Conservation (phyloP, 139 green algal genomes). For the Medakamo hakoo region DNA sequence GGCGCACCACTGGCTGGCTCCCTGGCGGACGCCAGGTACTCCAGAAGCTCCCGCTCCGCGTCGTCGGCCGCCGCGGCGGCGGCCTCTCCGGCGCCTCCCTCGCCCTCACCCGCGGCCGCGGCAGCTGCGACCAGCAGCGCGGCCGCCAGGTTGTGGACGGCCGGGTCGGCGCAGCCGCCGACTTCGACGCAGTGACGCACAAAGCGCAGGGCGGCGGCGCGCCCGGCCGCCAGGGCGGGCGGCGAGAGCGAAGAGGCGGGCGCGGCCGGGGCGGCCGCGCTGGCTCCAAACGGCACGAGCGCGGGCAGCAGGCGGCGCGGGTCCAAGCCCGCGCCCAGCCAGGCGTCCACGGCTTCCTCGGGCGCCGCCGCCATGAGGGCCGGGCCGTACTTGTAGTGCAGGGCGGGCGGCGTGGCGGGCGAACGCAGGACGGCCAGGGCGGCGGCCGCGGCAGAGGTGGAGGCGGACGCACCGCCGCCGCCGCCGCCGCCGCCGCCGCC, state of each 20-base stretch:
- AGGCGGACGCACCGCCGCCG: not conserved
- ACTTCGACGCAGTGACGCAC: slow-evolving; percentile 47
- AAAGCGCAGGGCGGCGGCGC: slow-evolving; percentile 52
- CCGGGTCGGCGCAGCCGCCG: slow-evolving; percentile 23
- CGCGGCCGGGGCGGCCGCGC: not conserved
- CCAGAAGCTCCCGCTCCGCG: slow-evolving; percentile 38
- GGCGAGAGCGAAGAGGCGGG: too few relatives aligned
- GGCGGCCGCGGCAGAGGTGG: slow-evolving; percentile 1
- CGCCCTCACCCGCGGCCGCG: not conserved
- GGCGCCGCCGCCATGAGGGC: slow-evolving; percentile 45
- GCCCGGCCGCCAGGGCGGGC: too few relatives aligned
- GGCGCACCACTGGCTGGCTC: slow-evolving; percentile 24
- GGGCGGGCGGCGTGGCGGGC: slow-evolving; percentile 38
- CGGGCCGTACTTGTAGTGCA: slow-evolving; percentile 76
- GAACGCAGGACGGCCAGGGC: slow-evolving; percentile 68
- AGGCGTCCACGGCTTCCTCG: slow-evolving; percentile 44
- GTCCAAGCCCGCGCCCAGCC: slow-evolving; percentile 45
- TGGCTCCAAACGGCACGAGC: slow-evolving; percentile 54
- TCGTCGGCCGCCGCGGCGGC: not conserved
- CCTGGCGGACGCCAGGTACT: slow-evolving; percentile 30
- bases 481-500: slow-evolving; percentile 8
- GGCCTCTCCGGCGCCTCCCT: not conserved
- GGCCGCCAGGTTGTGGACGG: slow-evolving; percentile 53
- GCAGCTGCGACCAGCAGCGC: slow-evolving; percentile 45
- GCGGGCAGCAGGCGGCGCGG: slow-evolving; percentile 60